Conservation (phyloP, 208 protist species). For the Jaenimonas drosophilae region DNA sequence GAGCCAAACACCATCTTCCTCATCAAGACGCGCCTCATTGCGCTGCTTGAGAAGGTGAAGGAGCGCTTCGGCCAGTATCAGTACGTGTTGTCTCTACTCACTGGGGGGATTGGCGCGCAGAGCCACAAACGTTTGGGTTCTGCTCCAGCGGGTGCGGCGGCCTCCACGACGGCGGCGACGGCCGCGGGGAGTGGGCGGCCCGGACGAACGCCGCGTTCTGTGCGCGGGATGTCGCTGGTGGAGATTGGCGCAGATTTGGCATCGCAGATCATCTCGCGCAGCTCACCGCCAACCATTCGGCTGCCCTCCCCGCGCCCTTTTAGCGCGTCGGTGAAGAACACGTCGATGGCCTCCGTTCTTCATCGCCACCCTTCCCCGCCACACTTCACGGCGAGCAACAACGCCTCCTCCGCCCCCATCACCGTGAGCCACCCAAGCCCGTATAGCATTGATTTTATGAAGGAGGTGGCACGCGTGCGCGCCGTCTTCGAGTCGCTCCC, state of each 20-base stretch:
- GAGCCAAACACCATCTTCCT: constrained; percentile 4
- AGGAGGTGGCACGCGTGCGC: constrained; percentile 29
- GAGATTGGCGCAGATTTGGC: too few relatives aligned
- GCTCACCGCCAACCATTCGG: too few relatives aligned
- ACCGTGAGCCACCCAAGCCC: constrained; percentile 16
- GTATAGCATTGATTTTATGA: constrained; percentile 33
- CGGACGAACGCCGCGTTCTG: too few relatives aligned
- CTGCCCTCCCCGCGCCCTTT: too few relatives aligned
- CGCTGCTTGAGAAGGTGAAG: constrained; percentile 26
- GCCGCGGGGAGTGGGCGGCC: too few relatives aligned
- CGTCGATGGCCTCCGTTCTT: too few relatives aligned
- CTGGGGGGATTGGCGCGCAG: background rate
- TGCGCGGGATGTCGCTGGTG: too few relatives aligned
- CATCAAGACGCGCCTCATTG: constrained; percentile 3
- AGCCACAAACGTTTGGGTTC: too few relatives aligned
- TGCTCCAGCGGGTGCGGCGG: too few relatives aligned
- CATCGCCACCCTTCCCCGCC: background rate
- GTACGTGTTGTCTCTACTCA: constrained; percentile 6
- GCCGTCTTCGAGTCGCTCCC: constrained; percentile 33
- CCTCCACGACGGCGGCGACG: too few relatives aligned
- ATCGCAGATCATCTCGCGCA: too few relatives aligned
- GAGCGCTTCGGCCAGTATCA: constrained; percentile 21
- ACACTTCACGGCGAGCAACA: background rate
- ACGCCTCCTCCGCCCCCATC: background rate
- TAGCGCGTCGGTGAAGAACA: too few relatives aligned